phyloP scores from a whole-genome alignment of 2,329 filamentous ascomycete genomes.

The Ophiostoma sp. region DNA sequence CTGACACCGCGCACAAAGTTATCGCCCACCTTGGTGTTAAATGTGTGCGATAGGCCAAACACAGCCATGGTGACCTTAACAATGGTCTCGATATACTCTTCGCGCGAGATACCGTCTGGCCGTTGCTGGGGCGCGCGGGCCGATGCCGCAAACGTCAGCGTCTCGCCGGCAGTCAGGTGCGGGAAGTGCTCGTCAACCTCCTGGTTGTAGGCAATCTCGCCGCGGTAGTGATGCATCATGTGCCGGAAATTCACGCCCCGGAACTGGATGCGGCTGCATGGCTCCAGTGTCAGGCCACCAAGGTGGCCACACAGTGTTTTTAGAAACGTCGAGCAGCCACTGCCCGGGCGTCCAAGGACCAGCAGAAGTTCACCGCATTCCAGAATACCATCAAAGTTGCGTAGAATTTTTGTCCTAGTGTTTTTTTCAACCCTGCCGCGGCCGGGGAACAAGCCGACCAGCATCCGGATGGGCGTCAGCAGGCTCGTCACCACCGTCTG shows the following conservation, averaged over 20 bases:
- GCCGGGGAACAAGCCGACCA: slow-evolving; percentile 31
- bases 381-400: slow-evolving; percentile 49
- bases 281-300: slow-evolving; percentile 43
- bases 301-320: slow-evolving; percentile 70
- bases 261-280: slow-evolving; percentile 36
- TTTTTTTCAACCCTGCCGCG: slow-evolving; percentile 48
- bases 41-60: slow-evolving; percentile 71
- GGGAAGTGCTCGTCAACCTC: slow-evolving; percentile 83
- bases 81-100: slow-evolving; percentile 49
- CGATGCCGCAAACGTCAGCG: slow-evolving; percentile 76
- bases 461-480: slow-evolving; percentile 44
- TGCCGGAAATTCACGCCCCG: slow-evolving; percentile 20
- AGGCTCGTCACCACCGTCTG: slow-evolving; percentile 64
- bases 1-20: slow-evolving; percentile 64
- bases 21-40: slow-evolving; percentile 70
- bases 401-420: slow-evolving; percentile 57
- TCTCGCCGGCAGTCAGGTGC: slow-evolving; percentile 74
- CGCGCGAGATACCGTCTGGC: slow-evolving; percentile 54
- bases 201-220: slow-evolving; percentile 64
- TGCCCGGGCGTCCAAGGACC: slow-evolving; percentile 58
- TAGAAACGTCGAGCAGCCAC: slow-evolving; percentile 58
- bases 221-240: slow-evolving; percentile 40
- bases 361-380: slow-evolving; percentile 58
- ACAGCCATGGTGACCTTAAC: slow-evolving; percentile 72
- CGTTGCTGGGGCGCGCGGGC: slow-evolving; percentile 56